phyloP scores from a whole-genome alignment of 805 yeast genomes.

The Candida verbasci region DNA sequence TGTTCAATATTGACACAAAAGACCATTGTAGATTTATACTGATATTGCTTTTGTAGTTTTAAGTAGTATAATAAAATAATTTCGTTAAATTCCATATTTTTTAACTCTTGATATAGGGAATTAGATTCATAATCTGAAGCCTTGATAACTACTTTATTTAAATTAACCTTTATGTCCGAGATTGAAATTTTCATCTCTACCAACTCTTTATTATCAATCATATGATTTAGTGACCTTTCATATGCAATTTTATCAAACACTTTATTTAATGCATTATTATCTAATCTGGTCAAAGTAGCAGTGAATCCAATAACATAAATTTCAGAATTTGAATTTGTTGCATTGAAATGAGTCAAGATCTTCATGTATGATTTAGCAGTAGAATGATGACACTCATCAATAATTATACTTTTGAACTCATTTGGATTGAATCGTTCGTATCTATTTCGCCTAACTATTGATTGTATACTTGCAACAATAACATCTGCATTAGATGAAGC shows the following conservation, averaged over 20 bases:
- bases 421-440: slow-evolving; percentile 50
- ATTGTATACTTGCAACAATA: slow-evolving; percentile 72
- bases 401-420: slow-evolving; percentile 66
- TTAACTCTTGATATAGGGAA: slow-evolving; percentile 51
- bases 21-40: slow-evolving; percentile 59
- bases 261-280: slow-evolving; percentile 53
- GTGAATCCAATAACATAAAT: slow-evolving; percentile 77
- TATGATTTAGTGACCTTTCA: slow-evolving; percentile 57
- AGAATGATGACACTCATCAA: slow-evolving; percentile 94
- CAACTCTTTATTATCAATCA: slow-evolving; percentile 67
- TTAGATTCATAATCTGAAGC: slow-evolving; percentile 52
- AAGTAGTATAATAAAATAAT: slow-evolving; percentile 53
- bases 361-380: slow-evolving; percentile 64
- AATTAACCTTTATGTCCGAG: slow-evolving; percentile 45
- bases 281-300: slow-evolving; percentile 82
- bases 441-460: slow-evolving; percentile 46
- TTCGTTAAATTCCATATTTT: slow-evolving; percentile 49
- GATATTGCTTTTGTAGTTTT: slow-evolving; percentile 25
- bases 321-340: slow-evolving; percentile 33
- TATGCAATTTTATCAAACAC: slow-evolving; percentile 70
- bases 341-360: slow-evolving; percentile 57
- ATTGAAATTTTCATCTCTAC: slow-evolving; percentile 64
- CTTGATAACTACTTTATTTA: slow-evolving; percentile 25
- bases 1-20: slow-evolving; percentile 78
- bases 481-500: slow-evolving; percentile 53